Base-by-base conservation (phyloP, 305 asterid species). In the Galium porrigens region DNA sequence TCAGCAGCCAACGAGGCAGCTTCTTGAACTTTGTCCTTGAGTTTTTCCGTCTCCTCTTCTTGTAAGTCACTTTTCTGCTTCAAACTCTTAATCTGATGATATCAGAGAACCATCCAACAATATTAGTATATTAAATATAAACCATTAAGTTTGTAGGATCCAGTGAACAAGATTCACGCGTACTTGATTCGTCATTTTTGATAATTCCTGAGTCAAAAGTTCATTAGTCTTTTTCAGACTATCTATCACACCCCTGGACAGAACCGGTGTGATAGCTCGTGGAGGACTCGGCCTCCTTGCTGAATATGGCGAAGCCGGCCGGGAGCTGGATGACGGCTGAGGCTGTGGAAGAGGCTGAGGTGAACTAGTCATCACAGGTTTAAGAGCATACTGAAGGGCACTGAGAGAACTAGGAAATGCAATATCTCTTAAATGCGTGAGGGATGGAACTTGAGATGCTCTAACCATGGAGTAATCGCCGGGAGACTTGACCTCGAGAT, bases 321-420 rank as follows among this genome's bases (percentile, higher is more conserved):
- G 83, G 6, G 95, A 87, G 79, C 32, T 84, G 59, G 90, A 60
- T 52, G 77, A 72, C 25, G 61, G 58, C 22, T 67, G 76, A 6
- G 64, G 17, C 18, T 39, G 65, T 46, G 66, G 68, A 29, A 64
- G 66, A 27, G 71, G 86, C 70, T 65, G 74, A 54, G 83, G 78
- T 12, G 80, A 48, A 48, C 84, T 49, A 2, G 85, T 74, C 15
- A 58, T 65, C 39, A 73, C 82, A 3, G 97, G 95, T 77, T 83
- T 91, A 71, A 85, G 73, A 61, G 95, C 96, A 58, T 72, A 67
- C 30, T 85, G 96, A 68, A 86, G 85, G 56, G 95, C 96, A 63
- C 96, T 85, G 14, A 91, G 90, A 30, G 96, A 89, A 73, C 95
- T 86, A 0, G 96, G 95, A 76, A 91, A 89, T 56, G 95, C 84